Conservation (phyloP, 176 grass and related monocot genomes). For the Areca catechu region DNA sequence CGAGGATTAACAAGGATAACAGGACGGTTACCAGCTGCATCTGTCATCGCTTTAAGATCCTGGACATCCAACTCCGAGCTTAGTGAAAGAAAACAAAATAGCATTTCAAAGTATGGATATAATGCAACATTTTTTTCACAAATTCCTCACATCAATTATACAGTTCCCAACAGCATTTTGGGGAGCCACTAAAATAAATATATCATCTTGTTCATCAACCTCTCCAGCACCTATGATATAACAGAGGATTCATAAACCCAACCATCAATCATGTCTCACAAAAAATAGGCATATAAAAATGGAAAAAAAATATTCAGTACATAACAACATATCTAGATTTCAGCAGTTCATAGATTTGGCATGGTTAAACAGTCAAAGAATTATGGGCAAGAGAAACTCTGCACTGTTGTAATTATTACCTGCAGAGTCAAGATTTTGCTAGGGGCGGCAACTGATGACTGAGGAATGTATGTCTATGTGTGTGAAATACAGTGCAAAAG, state of each 20-base stretch:
- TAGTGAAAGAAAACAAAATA: conserved; percentile 8
- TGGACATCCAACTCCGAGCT: conserved; percentile 17
- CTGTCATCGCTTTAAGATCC: conserved; percentile 91
- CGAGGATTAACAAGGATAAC: conserved; percentile 97
- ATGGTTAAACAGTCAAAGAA: too few relatives aligned
- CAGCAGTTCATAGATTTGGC: too few relatives aligned
- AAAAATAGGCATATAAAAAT: too few relatives aligned
- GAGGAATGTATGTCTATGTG: too few relatives aligned
- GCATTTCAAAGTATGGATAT: conserved; percentile 4
- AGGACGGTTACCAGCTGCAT: conserved; percentile 74
- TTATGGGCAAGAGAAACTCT: too few relatives aligned
- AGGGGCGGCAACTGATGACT: too few relatives aligned
- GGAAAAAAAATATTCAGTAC: too few relatives aligned
- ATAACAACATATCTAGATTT: too few relatives aligned
- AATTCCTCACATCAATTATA: conserved; percentile 82
- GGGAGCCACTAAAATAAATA: conserved; percentile 88
- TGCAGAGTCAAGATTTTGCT: too few relatives aligned
- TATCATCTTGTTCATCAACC: conserved; percentile 91
- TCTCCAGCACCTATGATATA: conserved; percentile 49
- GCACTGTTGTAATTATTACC: too few relatives aligned
- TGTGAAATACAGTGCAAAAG: too few relatives aligned
- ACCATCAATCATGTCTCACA: not conserved
- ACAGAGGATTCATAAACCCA: conserved; percentile 14
- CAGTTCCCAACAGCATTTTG: conserved; percentile 99
- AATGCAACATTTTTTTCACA: conserved; percentile 2